These are phyloP conservation scores for Boletellus ananiceps DNA, from an alignment of 768 basidiomycete species.

Conservation along the genomic window DNA sequence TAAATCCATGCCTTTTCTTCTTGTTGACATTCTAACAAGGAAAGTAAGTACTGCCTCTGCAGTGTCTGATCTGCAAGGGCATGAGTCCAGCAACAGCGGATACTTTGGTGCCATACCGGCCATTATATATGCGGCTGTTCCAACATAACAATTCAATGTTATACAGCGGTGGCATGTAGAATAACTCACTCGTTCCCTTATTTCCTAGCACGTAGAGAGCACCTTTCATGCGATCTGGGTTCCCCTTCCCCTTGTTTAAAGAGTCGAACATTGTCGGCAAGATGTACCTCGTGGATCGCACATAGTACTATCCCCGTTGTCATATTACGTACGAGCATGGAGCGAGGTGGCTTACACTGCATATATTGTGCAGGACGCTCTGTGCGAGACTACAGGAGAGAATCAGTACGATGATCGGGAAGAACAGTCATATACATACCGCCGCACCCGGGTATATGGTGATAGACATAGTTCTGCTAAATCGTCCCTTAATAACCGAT, in stretches of 20 bases:
- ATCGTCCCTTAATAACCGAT: conserved; percentile 55
- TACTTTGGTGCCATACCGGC: conserved; percentile 43
- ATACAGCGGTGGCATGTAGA: background rate
- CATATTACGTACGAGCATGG: background rate
- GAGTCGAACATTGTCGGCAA: conserved; percentile 60
- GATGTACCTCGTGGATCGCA: conserved; percentile 64
- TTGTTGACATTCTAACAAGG: conserved; percentile 71
- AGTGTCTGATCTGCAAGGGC: conserved; percentile 46
- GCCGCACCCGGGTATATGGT: conserved; percentile 71
- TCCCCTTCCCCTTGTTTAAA: conserved; percentile 68
- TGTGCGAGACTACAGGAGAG: conserved; percentile 55
- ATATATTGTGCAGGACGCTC: conserved; percentile 56
- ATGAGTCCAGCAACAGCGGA: conserved; percentile 8
- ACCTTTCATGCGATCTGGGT: conserved; percentile 92
- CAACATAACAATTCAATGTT: conserved; percentile 8
- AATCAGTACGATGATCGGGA: conserved; percentile 1
- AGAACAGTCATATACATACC: conserved; percentile 41
- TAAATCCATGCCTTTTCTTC: conserved; percentile 67
- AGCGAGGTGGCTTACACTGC: conserved; percentile 45
- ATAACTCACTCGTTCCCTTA: conserved; percentile 56
- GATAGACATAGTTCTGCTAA: conserved; percentile 73
- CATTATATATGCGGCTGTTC: conserved; percentile 61
- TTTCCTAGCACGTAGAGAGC: conserved; percentile 78
- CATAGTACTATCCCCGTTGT: conserved; percentile 48
- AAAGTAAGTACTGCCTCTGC: conserved; percentile 53